Percentiles rank a stretch among this genome's conserved stretches.
Evolutionary conservation across 441 rosid genomes (phyloP).

Genomic region (Brassica hybrid): DNA sequence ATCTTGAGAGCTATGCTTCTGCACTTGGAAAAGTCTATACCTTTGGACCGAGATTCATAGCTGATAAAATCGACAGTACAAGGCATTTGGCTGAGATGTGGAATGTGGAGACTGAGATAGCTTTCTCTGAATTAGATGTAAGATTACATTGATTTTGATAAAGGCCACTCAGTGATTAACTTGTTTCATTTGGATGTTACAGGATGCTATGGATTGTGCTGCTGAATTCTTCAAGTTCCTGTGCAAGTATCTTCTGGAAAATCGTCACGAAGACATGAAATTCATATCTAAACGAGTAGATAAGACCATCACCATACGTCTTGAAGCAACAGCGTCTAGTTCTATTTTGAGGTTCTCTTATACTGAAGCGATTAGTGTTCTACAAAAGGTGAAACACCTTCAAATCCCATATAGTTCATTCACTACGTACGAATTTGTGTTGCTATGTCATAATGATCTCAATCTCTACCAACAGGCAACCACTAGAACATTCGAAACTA

Average conservation of each 20-base stretch:
- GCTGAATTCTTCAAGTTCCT: conserved; percentile 73
- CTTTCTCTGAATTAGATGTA: conserved; percentile 84
- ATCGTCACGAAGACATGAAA: conserved; percentile 67
- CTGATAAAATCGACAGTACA: conserved; percentile 53
- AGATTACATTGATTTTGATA: conserved; percentile 6
- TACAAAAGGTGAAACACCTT: conserved; percentile 56
- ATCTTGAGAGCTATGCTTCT: conserved; percentile 88
- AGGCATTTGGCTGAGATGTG: conserved; percentile 78
- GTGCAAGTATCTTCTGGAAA: conserved; percentile 72
- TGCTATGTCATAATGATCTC: conserved; percentile 13
- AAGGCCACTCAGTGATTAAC: conserved; percentile 1
- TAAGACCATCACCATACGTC: conserved; percentile 52
- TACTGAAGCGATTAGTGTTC: conserved; percentile 58
- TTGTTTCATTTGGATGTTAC: conserved; percentile 36
- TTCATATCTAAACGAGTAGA: conserved; percentile 69
- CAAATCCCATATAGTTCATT: not conserved
- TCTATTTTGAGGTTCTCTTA: conserved; percentile 62
- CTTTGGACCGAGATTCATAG: conserved; percentile 78
- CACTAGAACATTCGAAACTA: conserved; percentile 54
- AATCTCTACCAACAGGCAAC: conserved; percentile 49
- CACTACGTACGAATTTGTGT: not conserved
- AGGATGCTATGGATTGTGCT: conserved; percentile 89
- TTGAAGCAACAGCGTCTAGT: conserved; percentile 51
- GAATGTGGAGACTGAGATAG: conserved; percentile 83
- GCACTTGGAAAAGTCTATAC: conserved; percentile 91